phyloP scores from a whole-genome alignment of 148 eudicot genomes.

The Vaccinium macrocarpon region DNA sequence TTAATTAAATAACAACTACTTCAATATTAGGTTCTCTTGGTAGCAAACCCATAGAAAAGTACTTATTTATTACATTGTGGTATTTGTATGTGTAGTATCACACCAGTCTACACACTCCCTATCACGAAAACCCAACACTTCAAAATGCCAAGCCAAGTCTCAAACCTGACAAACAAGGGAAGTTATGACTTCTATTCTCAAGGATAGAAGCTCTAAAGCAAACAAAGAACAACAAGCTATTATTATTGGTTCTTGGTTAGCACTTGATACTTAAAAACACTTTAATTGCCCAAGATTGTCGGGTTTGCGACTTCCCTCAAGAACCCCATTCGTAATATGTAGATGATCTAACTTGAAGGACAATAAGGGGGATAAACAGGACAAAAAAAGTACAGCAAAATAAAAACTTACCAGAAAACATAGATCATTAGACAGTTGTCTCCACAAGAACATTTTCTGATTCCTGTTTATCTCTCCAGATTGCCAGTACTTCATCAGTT shows the following conservation, averaged over 20 bases:
- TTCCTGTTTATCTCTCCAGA: conserved; percentile 71
- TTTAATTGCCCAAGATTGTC: background rate
- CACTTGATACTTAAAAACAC: background rate
- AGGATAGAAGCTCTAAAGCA: background rate
- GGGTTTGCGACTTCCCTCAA: background rate
- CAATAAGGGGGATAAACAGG: background rate
- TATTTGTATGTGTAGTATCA: background rate
- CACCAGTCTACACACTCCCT: background rate
- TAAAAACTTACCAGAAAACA: background rate
- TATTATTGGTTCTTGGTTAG: background rate
- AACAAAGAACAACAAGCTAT: background rate
- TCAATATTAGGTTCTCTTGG: background rate
- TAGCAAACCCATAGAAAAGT: background rate
- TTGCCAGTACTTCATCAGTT: conserved; percentile 84
- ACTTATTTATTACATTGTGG: too few species aligned
- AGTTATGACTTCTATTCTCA: background rate
- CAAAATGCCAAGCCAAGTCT: background rate
- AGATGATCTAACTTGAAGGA: background rate
- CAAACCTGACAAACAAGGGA: background rate
- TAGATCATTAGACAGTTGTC: conserved; percentile 3
- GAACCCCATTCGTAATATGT: background rate
- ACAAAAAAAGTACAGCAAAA: background rate
- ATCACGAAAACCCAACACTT: background rate
- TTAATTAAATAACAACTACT: background rate
- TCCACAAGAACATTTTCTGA: conserved; percentile 3